A percentile compares a stretch with the other conserved stretches of the same genome.
Evolutionary conservation across 768 basidiomycete genomes (phyloP).

Genomic region (Mrakia blollopis): DNA sequence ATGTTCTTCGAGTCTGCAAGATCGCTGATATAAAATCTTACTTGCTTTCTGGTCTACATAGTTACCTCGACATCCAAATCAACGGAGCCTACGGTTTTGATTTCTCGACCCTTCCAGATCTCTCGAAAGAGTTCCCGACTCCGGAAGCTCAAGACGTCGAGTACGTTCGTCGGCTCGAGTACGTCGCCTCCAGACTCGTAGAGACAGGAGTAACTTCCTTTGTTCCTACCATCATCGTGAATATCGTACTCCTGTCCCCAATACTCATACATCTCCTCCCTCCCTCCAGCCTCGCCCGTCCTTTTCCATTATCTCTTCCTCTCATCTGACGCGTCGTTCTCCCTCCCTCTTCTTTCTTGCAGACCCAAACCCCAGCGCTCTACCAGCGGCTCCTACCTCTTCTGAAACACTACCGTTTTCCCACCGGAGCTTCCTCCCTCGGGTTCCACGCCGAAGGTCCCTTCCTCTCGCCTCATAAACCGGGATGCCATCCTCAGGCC

Average conservation of each 20-base stretch:
- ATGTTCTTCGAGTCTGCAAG: not conserved
- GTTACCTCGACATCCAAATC: constrained; percentile 70
- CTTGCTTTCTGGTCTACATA: not conserved
- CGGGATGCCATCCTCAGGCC: constrained; percentile 71
- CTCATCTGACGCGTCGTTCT: not conserved
- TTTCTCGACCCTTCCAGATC: constrained; percentile 47
- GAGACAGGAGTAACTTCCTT: constrained; percentile 87
- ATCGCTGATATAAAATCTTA: not conserved
- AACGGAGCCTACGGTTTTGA: constrained; percentile 87
- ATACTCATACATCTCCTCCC: too few species aligned
- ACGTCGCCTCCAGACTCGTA: constrained; percentile 67
- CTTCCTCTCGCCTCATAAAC: constrained; percentile 73
- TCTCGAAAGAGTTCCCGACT: constrained; percentile 32
- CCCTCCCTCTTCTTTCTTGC: not conserved
- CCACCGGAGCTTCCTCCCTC: constrained; percentile 59
- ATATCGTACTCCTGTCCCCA: not conserved
- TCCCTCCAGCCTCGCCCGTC: not conserved
- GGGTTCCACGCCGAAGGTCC: constrained; percentile 93
- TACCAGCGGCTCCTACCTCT: constrained; percentile 31
- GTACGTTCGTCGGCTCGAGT: constrained; percentile 64
- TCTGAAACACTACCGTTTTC: constrained; percentile 56
- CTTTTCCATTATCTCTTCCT: not conserved
- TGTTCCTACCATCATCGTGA: constrained; percentile 45
- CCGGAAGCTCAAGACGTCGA: constrained; percentile 30
- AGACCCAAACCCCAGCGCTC: constrained; percentile 31